These are phyloP conservation scores for Macadamia integrifolia DNA, from an alignment of 164 flowering plant genomes.

Conservation along the genomic window DNA sequence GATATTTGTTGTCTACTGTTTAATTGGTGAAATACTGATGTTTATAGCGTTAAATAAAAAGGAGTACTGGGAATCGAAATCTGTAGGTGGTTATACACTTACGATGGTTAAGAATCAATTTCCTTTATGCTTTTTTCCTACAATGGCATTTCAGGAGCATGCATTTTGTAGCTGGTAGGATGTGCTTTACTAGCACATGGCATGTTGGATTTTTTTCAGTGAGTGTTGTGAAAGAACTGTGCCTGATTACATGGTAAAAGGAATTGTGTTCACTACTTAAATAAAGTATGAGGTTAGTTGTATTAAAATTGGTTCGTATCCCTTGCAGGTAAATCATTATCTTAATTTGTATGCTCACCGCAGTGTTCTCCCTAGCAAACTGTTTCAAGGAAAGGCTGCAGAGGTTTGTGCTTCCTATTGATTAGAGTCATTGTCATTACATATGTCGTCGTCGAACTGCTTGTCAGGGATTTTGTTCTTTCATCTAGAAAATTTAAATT, in stretches of 20 bases:
- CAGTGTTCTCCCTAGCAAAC: slow-evolving; percentile 74
- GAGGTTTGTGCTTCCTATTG: slow-evolving; percentile 45
- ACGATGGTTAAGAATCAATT: neutral
- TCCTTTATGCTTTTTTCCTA: neutral
- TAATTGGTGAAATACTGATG: too few species aligned
- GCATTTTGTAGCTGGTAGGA: neutral
- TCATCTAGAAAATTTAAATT: neutral
- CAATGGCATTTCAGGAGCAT: neutral
- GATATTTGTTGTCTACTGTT: too few species aligned
- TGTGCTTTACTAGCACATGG: neutral
- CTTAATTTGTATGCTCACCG: slow-evolving; percentile 48
- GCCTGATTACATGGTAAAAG: neutral
- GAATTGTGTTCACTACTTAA: neutral
- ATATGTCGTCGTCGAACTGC: neutral
- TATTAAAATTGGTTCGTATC: slow-evolving; percentile 1
- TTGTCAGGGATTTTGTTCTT: neutral
- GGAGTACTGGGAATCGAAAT: neutral
- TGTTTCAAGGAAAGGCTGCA: slow-evolving; percentile 53
- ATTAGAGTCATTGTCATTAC: neutral
- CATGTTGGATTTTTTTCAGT: neutral
- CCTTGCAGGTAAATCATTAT: slow-evolving; percentile 68
- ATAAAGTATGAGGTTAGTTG: neutral
- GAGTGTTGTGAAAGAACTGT: neutral
- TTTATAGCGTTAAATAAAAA: neutral
- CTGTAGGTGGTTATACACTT: neutral